Percentiles rank a stretch among this genome's conserved stretches.
phyloP scores from a whole-genome alignment of 305 asterid species.

The Fraxinus albicans region DNA sequence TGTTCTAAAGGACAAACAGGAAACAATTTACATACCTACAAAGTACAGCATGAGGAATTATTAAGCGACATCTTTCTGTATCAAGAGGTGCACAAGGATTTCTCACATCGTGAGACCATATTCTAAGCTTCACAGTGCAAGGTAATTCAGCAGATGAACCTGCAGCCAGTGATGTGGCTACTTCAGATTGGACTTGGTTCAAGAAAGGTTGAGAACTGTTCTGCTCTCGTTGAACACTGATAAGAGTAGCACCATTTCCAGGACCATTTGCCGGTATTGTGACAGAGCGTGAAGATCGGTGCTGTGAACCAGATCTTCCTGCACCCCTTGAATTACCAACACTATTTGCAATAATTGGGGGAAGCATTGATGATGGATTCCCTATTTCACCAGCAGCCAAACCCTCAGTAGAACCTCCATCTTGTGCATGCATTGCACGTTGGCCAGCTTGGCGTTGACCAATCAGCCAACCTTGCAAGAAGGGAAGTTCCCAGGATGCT shows the following conservation, averaged over 20 bases:
- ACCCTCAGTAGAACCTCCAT: slow-evolving; percentile 47
- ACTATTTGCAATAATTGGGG: slow-evolving; percentile 41
- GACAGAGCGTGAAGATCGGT: slow-evolving; percentile 59
- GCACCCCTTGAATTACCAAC: slow-evolving; percentile 45
- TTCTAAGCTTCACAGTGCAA: slow-evolving; percentile 89
- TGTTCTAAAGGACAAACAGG: slow-evolving; percentile 1
- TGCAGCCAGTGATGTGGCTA: slow-evolving; percentile 73
- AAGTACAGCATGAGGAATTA: slow-evolving; percentile 92
- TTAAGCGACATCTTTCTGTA: slow-evolving; percentile 63
- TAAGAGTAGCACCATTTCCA: slow-evolving; percentile 45
- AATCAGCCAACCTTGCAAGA: slow-evolving; percentile 93
- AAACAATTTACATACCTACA: slow-evolving; percentile 65
- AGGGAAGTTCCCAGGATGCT: slow-evolving; percentile 88
- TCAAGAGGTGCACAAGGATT: slow-evolving; percentile 77
- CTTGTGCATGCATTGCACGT: slow-evolving; percentile 54
- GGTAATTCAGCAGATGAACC: slow-evolving; percentile 95
- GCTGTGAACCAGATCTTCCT: slow-evolving; percentile 70
- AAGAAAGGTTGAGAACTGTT: slow-evolving; percentile 49
- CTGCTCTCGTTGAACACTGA: slow-evolving; percentile 48
- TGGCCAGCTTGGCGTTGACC: slow-evolving; percentile 94
- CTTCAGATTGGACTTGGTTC: slow-evolving; percentile 77
- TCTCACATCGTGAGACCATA: slow-evolving; percentile 87
- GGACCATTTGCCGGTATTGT: slow-evolving; percentile 40
- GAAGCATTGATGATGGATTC: slow-evolving; percentile 41
- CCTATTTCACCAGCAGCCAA: slow-evolving; percentile 45